A percentile compares a stretch with the other conserved stretches of the same genome.
phyloP scores from a whole-genome alignment of 2,329 filamentous ascomycete species.

The Peltaster fructicola region DNA sequence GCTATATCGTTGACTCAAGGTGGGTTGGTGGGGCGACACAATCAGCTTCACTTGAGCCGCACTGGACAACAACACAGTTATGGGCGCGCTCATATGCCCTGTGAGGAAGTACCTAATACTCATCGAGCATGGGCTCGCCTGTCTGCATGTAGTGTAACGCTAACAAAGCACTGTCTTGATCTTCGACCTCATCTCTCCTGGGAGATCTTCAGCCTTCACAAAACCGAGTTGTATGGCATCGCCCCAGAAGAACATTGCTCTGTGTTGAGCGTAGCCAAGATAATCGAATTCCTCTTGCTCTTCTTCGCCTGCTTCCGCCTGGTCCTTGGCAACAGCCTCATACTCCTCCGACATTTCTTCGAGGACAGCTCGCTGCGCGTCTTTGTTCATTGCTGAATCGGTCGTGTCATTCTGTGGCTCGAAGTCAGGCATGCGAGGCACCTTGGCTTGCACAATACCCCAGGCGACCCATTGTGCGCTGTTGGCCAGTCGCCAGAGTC shows the following conservation, averaged over 20 bases:
- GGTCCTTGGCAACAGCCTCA: slow-evolving; percentile 7
- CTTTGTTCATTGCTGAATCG: slow-evolving; percentile 7
- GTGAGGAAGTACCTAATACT: too few species aligned
- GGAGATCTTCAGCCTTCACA: slow-evolving; percentile 57
- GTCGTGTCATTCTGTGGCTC: slow-evolving; percentile 9
- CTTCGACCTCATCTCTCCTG: slow-evolving; percentile 42
- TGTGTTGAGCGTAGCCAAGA: slow-evolving; percentile 73
- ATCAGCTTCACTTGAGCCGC: too few species aligned
- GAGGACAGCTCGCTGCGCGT: too few species aligned
- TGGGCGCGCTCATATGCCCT: too few species aligned
- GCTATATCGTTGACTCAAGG: too few species aligned
- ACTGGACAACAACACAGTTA: too few species aligned
- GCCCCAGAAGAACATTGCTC: slow-evolving; percentile 87
- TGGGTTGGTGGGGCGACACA: too few species aligned
- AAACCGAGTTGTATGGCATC: slow-evolving; percentile 67
- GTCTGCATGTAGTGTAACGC: too few species aligned
- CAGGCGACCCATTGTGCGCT: slow-evolving; percentile 86
- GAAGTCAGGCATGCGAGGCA: slow-evolving; percentile 49
- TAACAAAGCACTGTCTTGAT: slow-evolving; percentile 55
- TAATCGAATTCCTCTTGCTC: slow-evolving; percentile 79
- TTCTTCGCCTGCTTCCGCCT: slow-evolving; percentile 32
- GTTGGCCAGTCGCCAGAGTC: slow-evolving; percentile 74
- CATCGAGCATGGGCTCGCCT: too few species aligned
- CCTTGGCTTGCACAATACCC: slow-evolving; percentile 89
- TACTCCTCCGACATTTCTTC: slow-evolving; percentile 4